Evolutionary conservation across 139 green algal genomes (phyloP).

Genomic region (Volvox reticuliferus): DNA sequence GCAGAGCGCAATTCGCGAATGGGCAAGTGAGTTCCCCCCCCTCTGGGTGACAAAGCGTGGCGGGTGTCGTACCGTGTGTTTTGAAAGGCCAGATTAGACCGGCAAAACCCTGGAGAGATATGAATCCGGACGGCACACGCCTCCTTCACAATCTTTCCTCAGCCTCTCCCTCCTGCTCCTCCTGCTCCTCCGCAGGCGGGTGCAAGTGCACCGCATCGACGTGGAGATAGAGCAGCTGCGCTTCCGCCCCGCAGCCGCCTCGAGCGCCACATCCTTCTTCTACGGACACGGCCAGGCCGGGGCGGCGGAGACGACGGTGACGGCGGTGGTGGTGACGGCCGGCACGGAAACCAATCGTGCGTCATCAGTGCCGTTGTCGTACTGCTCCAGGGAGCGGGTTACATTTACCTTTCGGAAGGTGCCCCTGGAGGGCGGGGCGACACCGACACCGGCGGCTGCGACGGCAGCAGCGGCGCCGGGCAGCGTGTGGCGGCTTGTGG

Average conservation of each 20-base stretch:
- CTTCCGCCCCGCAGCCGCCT: neutral
- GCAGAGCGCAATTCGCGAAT: slow-evolving; percentile 18
- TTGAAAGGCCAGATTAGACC: too few relatives aligned
- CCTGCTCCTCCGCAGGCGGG: neutral
- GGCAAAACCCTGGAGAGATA: too few relatives aligned
- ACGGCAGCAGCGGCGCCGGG: neutral
- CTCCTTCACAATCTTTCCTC: too few relatives aligned
- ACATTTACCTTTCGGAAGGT: neutral
- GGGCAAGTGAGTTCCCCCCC: neutral
- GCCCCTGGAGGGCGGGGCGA: too few relatives aligned
- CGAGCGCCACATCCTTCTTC: neutral
- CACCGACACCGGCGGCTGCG: neutral
- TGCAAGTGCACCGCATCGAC: neutral
- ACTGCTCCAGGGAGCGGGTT: neutral
- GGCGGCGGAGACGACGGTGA: slow-evolving; percentile 10
- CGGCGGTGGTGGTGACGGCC: slow-evolving; percentile 18
- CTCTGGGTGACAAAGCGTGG: too few relatives aligned
- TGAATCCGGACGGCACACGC: too few relatives aligned
- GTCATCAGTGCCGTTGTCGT: neutral
- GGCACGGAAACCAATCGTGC: neutral
- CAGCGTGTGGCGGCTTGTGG: slow-evolving; percentile 29
- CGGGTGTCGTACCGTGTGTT: too few relatives aligned
- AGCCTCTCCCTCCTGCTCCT: too few relatives aligned
- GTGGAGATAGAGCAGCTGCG: slow-evolving; percentile 33
- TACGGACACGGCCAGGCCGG: neutral